Evolutionary conservation across 2,329 filamentous ascomycete genomes (phyloP), one percentile per base, ranked within the genome.

Genomic region (Cercospora sp.): DNA sequence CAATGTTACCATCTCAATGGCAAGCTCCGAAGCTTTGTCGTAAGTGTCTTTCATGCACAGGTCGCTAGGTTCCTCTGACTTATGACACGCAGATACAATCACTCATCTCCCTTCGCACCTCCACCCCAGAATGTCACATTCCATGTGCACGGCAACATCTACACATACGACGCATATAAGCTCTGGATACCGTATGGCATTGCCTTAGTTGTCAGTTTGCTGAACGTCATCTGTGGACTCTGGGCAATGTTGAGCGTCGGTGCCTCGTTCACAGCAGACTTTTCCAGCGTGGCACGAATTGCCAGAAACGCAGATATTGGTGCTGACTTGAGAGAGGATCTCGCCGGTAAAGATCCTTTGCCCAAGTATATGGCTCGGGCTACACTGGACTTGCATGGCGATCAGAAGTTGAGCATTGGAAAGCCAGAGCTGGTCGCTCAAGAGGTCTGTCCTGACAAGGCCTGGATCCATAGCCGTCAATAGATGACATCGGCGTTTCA

Each of bases 161-260:
- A 73, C 60, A 36, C 45, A 3, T 73, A 73, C 30, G 40, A 58
- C 8, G 45, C 60, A 8, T 6, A 26, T 1, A 70, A 65, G 6
- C 63, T 73, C 9, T 65, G 68, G 67, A n/a, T 70, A 0, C 60
- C 68, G 1, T 73, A 71, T 64, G 66, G 71, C 16, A 30, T 68
- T 12, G 69, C 69, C 3, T 60, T 73, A 8, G 62, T 5, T 1
- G 57, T 70, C 8, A 60, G 69, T 1, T n/a, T 68, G 2, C 18
- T 73, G 2, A 65, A 63, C 4, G 51, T 67, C n/a, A 55, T 62
- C 3, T 45, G 63, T 5, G 69, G 71, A 6, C 55, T 68, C 40
- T 8, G 65, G n/a, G 51, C 59, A 0, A 70, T 71, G 26, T 33
- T 60, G 18, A 18, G 12, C 9, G 71, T 66, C 31, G 66, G 68